These are phyloP conservation scores for Acacia pycnantha DNA, from an alignment of 331 rosid species.

Conservation along the genomic window DNA sequence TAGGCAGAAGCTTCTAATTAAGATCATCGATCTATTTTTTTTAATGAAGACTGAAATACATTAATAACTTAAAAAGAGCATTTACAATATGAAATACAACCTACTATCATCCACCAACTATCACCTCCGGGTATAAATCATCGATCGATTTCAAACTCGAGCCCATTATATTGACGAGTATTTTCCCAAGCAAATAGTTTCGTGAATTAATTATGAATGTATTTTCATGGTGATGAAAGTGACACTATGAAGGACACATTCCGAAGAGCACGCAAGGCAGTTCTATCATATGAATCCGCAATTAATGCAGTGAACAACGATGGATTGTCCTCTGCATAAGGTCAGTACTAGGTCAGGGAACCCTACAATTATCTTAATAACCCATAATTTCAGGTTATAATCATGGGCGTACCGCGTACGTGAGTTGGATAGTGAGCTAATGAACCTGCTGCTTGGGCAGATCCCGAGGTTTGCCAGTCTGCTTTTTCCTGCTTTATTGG, in stretches of 20 bases:
- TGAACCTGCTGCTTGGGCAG: conserved; percentile 38
- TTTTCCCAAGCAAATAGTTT: not conserved
- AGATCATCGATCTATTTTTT: too few relatives aligned
- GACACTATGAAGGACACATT: not conserved
- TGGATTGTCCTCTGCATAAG: not conserved
- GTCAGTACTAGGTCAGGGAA: not conserved
- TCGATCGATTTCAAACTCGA: too few relatives aligned
- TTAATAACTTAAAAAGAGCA: too few relatives aligned
- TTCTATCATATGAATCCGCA: not conserved
- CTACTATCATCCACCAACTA: too few relatives aligned
- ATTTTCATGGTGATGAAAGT: not conserved
- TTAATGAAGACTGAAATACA: too few relatives aligned
- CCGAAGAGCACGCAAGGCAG: not conserved
- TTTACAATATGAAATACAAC: too few relatives aligned
- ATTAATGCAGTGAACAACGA: not conserved
- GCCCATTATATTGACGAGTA: too few relatives aligned
- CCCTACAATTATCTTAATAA: not conserved
- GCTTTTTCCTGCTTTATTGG: conserved; percentile 47
- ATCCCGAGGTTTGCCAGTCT: conserved; percentile 50
- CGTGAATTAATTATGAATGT: not conserved
- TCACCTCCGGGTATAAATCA: too few relatives aligned
- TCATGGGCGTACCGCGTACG: conserved; percentile 41
- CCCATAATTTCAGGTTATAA: conserved; percentile 31
- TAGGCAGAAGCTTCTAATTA: not conserved
- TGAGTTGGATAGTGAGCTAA: conserved; percentile 37